Base-by-base conservation (phyloP, 768 basidiomycete species). In the Kwoniella sp. region DNA sequence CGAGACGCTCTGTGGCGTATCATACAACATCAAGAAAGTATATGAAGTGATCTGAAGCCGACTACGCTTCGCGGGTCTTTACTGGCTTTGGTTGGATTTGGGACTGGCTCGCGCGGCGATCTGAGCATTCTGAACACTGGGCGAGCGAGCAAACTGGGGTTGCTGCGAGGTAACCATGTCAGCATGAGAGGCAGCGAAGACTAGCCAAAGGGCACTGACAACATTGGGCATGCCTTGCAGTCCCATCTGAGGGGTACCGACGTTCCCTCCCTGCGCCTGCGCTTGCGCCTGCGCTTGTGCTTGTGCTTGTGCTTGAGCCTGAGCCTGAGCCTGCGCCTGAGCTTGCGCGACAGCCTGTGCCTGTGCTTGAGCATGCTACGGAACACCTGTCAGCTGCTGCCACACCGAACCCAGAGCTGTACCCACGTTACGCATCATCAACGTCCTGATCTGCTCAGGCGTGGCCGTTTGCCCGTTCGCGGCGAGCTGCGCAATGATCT, bases 391-490 rank as follows among this genome's bases (percentile, higher is more conserved):
- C 52, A 46, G 33, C 48, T 9, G n/a, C 23, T 7, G 14, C 38
- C 9, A 29, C 28, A 40, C 5, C 14, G 26, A 25, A 12, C 20
- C 19, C 9, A 27, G 34, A 5, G 20, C 8, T 7, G 20, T 3
- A 62, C 65, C 59, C 20, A 63, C 65, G 53, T 59, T 58, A 3
- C 56, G 22, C 42, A 67, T 38, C 47, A 62, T 53, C 20, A 55
- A 19, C 28, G 57, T 49, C 37, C 60, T 51, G 20, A 70, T 57
- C 25, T 50, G 47, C 41, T 70, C 68, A 8, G 57, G 57, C 6
- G 65, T 70, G 3, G 58, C 48, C 27, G 56, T 51, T 44, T 62
- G 62, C 9, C 68, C 68, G 25, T 34, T 57, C 22, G 60, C 53
- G 8, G 53, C 42, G 5, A 66, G 25, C 22, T 48, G 33, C n/a